These are phyloP conservation scores for Pyrenophora teres DNA, from an alignment of 2,329 filamentous ascomycete species.

Conservation along the genomic window DNA sequence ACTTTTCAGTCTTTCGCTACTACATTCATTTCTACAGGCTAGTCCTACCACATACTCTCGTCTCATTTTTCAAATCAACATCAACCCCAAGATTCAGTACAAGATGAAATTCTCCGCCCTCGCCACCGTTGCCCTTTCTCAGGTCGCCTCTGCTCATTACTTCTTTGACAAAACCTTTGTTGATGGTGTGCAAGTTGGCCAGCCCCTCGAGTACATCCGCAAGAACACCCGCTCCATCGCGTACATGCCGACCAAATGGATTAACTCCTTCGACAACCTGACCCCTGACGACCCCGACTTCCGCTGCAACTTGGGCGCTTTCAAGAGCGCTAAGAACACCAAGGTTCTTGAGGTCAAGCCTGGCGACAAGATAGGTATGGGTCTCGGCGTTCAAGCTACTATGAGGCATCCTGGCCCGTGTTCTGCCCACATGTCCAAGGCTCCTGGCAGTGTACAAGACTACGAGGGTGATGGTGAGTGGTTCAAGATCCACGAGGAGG, in stretches of 20 bases:
- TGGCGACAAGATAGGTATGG: conserved; percentile 22
- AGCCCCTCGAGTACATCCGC: conserved; percentile 30
- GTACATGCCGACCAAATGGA: conserved; percentile 34
- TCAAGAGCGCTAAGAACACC: conserved; percentile 15
- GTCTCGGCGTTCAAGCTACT: conserved; percentile 22
- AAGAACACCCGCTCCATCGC: conserved; percentile 27
- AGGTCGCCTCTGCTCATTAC: conserved; percentile 31
- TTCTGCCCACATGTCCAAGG: conserved; percentile 35
- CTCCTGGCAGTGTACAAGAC: conserved; percentile 17
- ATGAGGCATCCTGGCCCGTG: conserved; percentile 29
- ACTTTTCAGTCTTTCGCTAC: conserved; percentile 4
- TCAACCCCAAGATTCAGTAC: background rate
- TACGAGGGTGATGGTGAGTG: conserved; percentile 34
- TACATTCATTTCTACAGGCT: conserved; percentile 13
- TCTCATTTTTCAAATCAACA: conserved; percentile 3
- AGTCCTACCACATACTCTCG: conserved; percentile 8
- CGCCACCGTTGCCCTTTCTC: conserved; percentile 16
- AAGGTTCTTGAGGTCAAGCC: conserved; percentile 20
- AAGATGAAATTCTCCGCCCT: conserved; percentile 32
- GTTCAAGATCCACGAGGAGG: conserved; percentile 34
- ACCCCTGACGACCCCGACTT: conserved; percentile 30
- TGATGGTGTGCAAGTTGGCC: conserved; percentile 20
- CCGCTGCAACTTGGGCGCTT: conserved; percentile 34
- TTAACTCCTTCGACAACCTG: conserved; percentile 26
- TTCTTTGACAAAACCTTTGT: conserved; percentile 28